Percentiles rank a stretch among this genome's conserved stretches.
Evolutionary conservation across 352 stramenopile genomes (phyloP).

Genomic region (Pythium aristosporum): DNA sequence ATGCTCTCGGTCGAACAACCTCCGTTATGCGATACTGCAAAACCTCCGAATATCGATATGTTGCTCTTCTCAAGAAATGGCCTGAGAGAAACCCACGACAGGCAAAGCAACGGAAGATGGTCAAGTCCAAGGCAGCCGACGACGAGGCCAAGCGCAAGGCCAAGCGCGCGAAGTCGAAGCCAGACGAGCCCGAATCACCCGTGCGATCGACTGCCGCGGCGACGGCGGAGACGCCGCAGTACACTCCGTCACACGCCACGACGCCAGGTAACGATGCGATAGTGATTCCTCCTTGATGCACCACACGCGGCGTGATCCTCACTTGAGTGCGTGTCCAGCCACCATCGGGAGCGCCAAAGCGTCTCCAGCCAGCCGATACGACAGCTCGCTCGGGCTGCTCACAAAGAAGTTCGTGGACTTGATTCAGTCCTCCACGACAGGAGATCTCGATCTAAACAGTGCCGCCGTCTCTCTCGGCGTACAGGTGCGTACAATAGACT

Average conservation of each 20-base stretch:
- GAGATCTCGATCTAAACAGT: constrained; percentile 94
- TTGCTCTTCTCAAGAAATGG: constrained; percentile 6
- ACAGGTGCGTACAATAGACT: constrained; percentile 39
- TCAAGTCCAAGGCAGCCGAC: constrained; percentile 54
- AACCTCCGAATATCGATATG: constrained; percentile 14
- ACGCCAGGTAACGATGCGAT: constrained; percentile 17
- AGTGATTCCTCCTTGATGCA: background rate
- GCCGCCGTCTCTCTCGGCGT: constrained; percentile 82
- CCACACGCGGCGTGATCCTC: background rate
- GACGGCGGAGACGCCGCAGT: constrained; percentile 18
- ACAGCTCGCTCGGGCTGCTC: constrained; percentile 94
- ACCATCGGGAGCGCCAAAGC: constrained; percentile 42
- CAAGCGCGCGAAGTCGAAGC: constrained; percentile 54
- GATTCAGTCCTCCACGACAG: constrained; percentile 86
- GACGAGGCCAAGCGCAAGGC: constrained; percentile 71
- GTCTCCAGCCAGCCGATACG: constrained; percentile 88
- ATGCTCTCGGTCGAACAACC: constrained; percentile 11
- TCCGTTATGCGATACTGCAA: constrained; percentile 12
- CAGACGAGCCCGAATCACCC: constrained; percentile 33
- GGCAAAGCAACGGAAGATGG: constrained; percentile 32
- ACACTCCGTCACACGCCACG: constrained; percentile 22
- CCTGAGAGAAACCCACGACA: constrained; percentile 6
- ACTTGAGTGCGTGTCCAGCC: constrained; percentile 3
- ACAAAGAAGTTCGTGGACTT: constrained; percentile 98
- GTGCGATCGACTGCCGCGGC: constrained; percentile 15